phyloP scores from a whole-genome alignment of 768 basidiomycete genomes.

The Pholiota conissans region DNA sequence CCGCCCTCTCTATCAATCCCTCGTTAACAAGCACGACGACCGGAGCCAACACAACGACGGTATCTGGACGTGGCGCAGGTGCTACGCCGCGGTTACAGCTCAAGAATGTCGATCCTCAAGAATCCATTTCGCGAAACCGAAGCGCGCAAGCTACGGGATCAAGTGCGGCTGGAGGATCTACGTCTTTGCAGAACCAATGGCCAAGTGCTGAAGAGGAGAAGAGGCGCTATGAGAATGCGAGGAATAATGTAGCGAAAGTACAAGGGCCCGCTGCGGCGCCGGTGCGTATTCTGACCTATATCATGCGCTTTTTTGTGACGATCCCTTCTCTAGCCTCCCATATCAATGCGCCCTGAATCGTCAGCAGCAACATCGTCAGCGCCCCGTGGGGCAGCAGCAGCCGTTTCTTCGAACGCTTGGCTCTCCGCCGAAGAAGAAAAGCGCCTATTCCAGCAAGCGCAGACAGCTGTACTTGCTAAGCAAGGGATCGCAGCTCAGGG shows the following conservation, averaged over 20 bases:
- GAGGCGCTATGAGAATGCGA: conserved; percentile 62
- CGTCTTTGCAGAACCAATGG: conserved; percentile 39
- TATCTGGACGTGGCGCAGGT: conserved; percentile 3
- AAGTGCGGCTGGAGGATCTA: conserved; percentile 8
- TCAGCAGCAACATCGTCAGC: conserved; percentile 22
- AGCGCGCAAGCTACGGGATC: conserved; percentile 16
- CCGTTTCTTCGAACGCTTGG: conserved; percentile 39
- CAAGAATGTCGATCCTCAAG: conserved; percentile 36
- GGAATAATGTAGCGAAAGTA: conserved; percentile 54
- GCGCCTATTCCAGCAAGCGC: conserved; percentile 63
- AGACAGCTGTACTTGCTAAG: conserved; percentile 59
- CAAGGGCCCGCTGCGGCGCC: conserved; percentile 45
- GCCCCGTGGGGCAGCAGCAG: conserved; percentile 14
- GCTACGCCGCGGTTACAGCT: conserved; percentile 14
- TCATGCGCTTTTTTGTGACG: background rate
- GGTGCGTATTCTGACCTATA: conserved; percentile 22
- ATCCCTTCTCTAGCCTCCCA: conserved; percentile 22
- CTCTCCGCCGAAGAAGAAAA: conserved; percentile 79
- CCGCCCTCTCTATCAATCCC: conserved; percentile 7
- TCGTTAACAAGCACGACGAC: conserved; percentile 8
- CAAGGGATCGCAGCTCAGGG: conserved; percentile 40
- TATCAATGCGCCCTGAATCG: conserved; percentile 13
- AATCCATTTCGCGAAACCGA: conserved; percentile 21
- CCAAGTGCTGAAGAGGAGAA: conserved; percentile 66
- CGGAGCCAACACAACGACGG: conserved; percentile 12